Evolutionary conservation across 768 basidiomycete genomes (phyloP).

Genomic region (Xanthoconium purpureum): DNA sequence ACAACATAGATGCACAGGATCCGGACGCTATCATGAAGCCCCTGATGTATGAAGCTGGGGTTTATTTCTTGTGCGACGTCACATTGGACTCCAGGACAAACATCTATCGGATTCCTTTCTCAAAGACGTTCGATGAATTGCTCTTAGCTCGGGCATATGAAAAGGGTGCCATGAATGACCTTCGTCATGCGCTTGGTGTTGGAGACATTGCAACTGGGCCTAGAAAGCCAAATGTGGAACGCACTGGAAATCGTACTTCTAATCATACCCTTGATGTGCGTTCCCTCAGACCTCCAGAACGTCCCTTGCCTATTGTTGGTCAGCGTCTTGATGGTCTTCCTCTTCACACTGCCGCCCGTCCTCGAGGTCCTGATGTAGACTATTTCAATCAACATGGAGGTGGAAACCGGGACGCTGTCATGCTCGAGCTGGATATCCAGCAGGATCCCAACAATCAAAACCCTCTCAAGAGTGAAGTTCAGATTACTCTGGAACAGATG

Average conservation of each 20-base stretch:
- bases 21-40: not conserved
- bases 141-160: not conserved
- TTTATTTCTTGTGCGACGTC: constrained; percentile 2
- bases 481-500: not conserved
- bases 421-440: not conserved
- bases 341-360: not conserved
- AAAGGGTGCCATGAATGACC: not conserved
- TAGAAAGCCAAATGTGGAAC: not conserved
- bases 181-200: not conserved
- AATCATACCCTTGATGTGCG: not conserved
- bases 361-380: constrained; percentile 4
- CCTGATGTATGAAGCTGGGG: constrained; percentile 1
- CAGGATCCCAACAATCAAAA: no score
- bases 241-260: not conserved
- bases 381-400: constrained; percentile 1
- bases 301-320: not conserved
- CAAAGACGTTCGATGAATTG: not conserved
- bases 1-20: not conserved
- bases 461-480: not conserved
- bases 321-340: not conserved
- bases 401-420: not conserved
- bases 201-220: not conserved
- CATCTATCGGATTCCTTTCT: not conserved
- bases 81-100: not conserved
- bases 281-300: not conserved